Evolutionary conservation across 768 basidiomycete species (phyloP), one percentile per base, ranked within the genome.

Genomic region (Russula brevipes): DNA sequence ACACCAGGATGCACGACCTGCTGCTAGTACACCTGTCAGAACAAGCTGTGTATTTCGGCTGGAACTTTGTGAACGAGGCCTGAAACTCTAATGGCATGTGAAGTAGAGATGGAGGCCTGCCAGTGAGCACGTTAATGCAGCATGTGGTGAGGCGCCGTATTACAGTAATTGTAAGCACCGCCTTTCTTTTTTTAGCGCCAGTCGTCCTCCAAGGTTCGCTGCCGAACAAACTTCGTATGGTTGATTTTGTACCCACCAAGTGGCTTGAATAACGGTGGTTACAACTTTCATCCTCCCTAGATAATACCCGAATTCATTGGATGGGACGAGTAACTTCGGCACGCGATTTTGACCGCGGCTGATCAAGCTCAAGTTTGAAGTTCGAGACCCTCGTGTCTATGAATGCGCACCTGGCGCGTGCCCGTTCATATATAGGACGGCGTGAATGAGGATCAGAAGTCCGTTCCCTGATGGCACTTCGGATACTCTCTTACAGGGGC

Each of bases 401-500:
- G 17, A 36, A 56, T 33, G 55, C 44, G 44, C 55, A 57, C 33
- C 33, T 19, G 7, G 55, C 59, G 42, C 31, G 59, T 45, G 50
- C 31, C 2, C 49, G 42, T 53, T 53, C 42, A 53, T 60, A 60
- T 53, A 60, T 39, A 47, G n/a, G 33, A 5, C 50, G 38, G 31
- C 33, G 4, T 39, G 51, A 1, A 53, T n/a, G 42, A 60, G 59
- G 31, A 36, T 36, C 59, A 53, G 14, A 54, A 3, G 36, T 45
- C 51, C 39, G 14, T 36, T n/a, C 8, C 44, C 46, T 50, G 8
- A 64, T 64, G 63, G 45, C 56, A 46, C 44, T 38, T 42, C 52
- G 33, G 4, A 49, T 47, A n/a, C 31, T 36, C 45, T 53, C 31
- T 39, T 55, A 19, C 45, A 41, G 16, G 30, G 10, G 19, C 19